Percentiles rank a stretch among this genome's conserved stretches.
These are phyloP conservation scores for Metarhizium anisopliae DNA, from an alignment of 2,329 filamentous ascomycete species.

Conservation along the genomic window DNA sequence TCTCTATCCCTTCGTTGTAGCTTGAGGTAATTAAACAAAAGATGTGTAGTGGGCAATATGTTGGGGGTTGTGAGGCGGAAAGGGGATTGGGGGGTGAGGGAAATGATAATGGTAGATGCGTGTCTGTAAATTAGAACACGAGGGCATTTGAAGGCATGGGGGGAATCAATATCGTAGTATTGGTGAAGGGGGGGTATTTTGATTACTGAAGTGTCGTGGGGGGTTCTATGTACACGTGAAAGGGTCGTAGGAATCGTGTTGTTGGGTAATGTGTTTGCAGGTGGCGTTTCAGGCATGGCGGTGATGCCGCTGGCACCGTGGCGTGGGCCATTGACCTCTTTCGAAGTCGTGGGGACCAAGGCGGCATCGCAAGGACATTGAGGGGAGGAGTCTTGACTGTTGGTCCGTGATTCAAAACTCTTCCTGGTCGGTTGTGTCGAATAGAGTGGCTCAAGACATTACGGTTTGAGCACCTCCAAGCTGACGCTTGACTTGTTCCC, in stretches of 20 bases:
- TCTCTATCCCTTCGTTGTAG: conserved; percentile 30
- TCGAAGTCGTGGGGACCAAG: not conserved
- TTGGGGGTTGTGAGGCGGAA: not conserved
- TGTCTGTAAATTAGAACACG: conserved; percentile 3
- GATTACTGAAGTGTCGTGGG: conserved; percentile 27
- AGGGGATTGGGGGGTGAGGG: conserved; percentile 2
- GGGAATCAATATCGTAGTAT: conserved; percentile 18
- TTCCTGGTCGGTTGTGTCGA: not conserved
- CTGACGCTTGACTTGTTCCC: conserved; percentile 95
- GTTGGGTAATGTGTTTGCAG: conserved; percentile 6
- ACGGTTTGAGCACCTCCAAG: conserved; percentile 42
- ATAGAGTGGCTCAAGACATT: conserved; percentile 39
- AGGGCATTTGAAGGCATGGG: conserved; percentile 8
- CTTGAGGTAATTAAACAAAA: conserved; percentile 17
- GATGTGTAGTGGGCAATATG: conserved; percentile 6
- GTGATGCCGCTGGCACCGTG: conserved; percentile 1
- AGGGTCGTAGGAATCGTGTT: conserved; percentile 27
- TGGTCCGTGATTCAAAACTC: conserved; percentile 1
- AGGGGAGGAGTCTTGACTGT: not conserved
- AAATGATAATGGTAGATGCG: conserved; percentile 4
- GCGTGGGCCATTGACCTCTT: conserved; percentile 1
- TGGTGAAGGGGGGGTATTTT: conserved; percentile 24
- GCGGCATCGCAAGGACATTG: not conserved
- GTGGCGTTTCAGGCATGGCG: conserved; percentile 11
- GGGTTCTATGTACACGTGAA: conserved; percentile 29